Evolutionary conservation across 2,329 filamentous ascomycete species (phyloP).

Genomic region (Nigrospora osmanthi): DNA sequence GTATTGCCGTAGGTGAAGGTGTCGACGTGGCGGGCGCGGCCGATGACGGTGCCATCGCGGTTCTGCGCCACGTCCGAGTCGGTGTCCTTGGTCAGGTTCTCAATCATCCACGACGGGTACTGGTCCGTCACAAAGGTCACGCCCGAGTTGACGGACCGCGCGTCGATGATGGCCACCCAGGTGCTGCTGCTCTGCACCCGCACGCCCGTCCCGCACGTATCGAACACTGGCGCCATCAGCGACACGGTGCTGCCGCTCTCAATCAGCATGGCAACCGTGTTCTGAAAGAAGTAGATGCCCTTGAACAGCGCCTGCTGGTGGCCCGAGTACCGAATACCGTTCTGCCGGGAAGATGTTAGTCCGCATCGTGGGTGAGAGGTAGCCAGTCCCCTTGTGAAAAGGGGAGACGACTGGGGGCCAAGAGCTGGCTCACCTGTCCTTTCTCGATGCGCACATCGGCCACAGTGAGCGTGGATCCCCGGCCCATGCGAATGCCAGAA

Average conservation of each 20-base stretch:
- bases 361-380: not conserved
- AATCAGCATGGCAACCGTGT: conserved; percentile 30
- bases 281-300: conserved; percentile 33
- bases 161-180: conserved; percentile 32
- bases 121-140: conserved; percentile 26
- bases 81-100: conserved; percentile 33
- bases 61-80: conserved; percentile 25
- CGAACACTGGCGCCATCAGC: conserved; percentile 30
- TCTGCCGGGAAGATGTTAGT: conserved; percentile 13
- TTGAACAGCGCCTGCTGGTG: conserved; percentile 37
- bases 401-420: not conserved
- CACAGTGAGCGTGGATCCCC: conserved; percentile 32
- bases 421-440: conserved; percentile 21
- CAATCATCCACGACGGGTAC: conserved; percentile 33
- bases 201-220: conserved; percentile 28
- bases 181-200: conserved; percentile 27
- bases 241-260: conserved; percentile 29
- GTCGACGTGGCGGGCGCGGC: conserved; percentile 19
- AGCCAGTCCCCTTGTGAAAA: too few relatives aligned
- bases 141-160: conserved; percentile 31
- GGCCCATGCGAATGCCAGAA: conserved; percentile 29
- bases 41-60: conserved; percentile 21
- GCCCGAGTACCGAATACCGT: conserved; percentile 32
- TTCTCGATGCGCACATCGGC: conserved; percentile 31
- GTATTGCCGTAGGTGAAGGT: conserved; percentile 35